Conservation (phyloP, 1,139 yeast species). For the Debaryomyces fabryi region DNA sequence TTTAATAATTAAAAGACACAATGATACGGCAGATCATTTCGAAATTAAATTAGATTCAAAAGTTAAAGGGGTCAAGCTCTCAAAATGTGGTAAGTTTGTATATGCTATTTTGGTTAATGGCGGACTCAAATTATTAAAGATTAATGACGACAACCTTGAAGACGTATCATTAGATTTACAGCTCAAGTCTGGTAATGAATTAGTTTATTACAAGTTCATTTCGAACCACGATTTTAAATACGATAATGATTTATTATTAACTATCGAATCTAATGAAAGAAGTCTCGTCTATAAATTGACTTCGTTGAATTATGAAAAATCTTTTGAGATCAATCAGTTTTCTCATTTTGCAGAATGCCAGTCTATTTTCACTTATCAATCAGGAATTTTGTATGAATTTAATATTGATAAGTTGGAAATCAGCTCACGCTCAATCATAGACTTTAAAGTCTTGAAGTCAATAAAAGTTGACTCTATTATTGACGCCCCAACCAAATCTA, state of each 20-base stretch:
- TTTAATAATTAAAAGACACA: conserved; percentile 35
- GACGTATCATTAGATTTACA: background rate
- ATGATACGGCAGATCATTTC: conserved; percentile 19
- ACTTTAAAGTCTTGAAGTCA: conserved; percentile 24
- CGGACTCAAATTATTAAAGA: conserved; percentile 34
- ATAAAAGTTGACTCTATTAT: conserved; percentile 26
- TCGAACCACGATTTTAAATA: conserved; percentile 14
- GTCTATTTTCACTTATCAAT: conserved; percentile 25
- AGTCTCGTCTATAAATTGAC: conserved; percentile 24
- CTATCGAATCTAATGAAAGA: conserved; percentile 20
- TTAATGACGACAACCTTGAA: conserved; percentile 14
- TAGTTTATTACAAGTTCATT: conserved; percentile 29
- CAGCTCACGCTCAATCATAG: conserved; percentile 23
- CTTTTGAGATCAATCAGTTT: conserved; percentile 25
- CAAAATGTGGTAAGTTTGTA: conserved; percentile 34
- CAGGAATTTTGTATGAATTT: conserved; percentile 32
- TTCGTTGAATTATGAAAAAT: conserved; percentile 24
- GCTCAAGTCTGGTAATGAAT: conserved; percentile 11
- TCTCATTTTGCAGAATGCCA: conserved; percentile 11
- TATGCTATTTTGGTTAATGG: conserved; percentile 49
- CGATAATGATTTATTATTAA: conserved; percentile 28
- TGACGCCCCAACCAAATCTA: conserved; percentile 12
- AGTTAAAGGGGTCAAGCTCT: conserved; percentile 40
- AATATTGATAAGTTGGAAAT: conserved; percentile 20
- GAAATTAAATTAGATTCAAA: conserved; percentile 22